Evolutionary conservation across 2,329 filamentous ascomycete species (phyloP).

Genomic region (Cercospora brassicicola): DNA sequence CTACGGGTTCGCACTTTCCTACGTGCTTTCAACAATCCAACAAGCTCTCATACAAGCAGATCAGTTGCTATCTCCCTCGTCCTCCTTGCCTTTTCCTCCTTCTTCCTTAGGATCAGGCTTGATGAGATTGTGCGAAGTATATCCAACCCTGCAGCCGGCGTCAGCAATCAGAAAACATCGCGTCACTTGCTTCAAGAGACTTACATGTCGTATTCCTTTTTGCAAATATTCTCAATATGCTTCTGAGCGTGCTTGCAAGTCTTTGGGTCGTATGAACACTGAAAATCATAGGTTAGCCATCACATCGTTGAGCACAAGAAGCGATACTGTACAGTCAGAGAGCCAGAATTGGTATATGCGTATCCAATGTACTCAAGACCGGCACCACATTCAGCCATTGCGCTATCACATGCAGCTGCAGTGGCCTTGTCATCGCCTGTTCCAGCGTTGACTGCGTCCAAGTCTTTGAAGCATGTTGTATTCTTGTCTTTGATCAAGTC

Average conservation of each 20-base stretch:
- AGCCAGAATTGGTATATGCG: background rate
- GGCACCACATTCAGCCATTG: background rate
- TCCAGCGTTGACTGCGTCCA: background rate
- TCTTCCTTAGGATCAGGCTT: too few relatives aligned
- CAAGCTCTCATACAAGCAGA: background rate
- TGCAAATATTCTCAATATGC: background rate
- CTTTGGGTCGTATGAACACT: background rate
- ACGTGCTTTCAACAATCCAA: background rate
- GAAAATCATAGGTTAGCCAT: background rate
- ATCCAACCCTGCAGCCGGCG: background rate
- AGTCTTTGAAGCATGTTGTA: background rate
- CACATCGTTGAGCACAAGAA: background rate
- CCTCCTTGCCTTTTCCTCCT: background rate
- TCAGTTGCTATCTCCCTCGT: background rate
- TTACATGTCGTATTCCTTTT: background rate
- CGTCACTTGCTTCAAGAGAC: background rate
- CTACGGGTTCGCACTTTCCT: too few relatives aligned
- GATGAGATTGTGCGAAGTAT: too few relatives aligned
- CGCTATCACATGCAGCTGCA: background rate
- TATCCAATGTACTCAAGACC: background rate
- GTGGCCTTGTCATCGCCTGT: background rate
- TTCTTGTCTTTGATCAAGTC: background rate
- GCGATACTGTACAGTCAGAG: background rate
- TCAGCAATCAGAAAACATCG: background rate
- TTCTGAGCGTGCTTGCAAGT: background rate